Evolutionary conservation across 306 rosid species (phyloP).

Genomic region (Crotalaria pallida): DNA sequence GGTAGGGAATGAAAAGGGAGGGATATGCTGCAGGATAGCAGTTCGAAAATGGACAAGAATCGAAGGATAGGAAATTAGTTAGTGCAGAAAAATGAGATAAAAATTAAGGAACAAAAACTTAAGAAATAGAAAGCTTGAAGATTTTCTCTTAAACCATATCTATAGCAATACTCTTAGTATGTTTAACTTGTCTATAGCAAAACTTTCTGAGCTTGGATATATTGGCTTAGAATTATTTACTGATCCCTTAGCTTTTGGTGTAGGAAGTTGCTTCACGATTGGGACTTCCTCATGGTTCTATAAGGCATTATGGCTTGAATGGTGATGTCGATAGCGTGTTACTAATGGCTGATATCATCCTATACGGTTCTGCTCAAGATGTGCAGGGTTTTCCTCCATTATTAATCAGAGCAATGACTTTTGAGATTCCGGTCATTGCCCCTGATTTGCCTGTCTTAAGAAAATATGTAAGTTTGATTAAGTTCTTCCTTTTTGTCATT

Average conservation of each 20-base stretch:
- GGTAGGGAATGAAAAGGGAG: not conserved
- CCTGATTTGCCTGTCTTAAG: constrained; percentile 76
- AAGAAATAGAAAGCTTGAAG: constrained; percentile 6
- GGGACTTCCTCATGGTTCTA: constrained; percentile 75
- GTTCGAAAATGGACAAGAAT: not conserved
- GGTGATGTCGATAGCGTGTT: constrained; percentile 67
- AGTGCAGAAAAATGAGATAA: not conserved
- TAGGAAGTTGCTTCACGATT: constrained; percentile 83
- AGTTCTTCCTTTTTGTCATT: constrained; percentile 21
- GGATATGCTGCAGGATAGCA: not conserved
- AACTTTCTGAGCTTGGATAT: constrained; percentile 6
- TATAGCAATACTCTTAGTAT: not conserved
- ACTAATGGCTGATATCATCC: constrained; percentile 85
- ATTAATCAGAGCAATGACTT: constrained; percentile 81
- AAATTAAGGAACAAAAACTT: not conserved
- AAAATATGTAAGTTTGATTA: constrained; percentile 65
- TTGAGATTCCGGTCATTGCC: constrained; percentile 70
- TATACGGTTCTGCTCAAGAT: constrained; percentile 91
- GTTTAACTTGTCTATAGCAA: constrained; percentile 7
- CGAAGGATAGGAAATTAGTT: not conserved
- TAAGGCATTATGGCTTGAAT: constrained; percentile 73
- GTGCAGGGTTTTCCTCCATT: constrained; percentile 90
- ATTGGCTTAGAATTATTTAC: constrained; percentile 3
- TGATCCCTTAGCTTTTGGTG: constrained; percentile 39
- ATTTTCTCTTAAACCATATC: constrained; percentile 3